These are phyloP conservation scores for Fraxinus albicans DNA, from an alignment of 305 asterid genomes.

Conservation along the genomic window DNA sequence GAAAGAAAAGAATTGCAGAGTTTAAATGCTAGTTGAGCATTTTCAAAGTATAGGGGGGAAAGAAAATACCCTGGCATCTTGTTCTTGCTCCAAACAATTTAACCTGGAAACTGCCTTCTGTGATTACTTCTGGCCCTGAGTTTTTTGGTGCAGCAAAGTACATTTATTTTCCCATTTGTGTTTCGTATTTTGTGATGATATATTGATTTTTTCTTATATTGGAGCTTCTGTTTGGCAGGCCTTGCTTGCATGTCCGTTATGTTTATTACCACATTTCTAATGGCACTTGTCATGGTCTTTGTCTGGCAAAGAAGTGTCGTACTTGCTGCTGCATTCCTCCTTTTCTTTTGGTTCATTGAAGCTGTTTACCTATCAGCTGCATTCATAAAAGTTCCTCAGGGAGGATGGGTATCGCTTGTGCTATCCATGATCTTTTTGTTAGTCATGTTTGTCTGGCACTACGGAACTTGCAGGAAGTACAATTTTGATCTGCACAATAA, in stretches of 20 bases:
- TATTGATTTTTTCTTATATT: conserved; percentile 11
- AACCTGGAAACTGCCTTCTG: neutral
- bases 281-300: conserved; percentile 79
- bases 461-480: conserved; percentile 90
- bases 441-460: conserved; percentile 92
- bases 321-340: conserved; percentile 59
- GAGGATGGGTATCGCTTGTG: conserved; percentile 91
- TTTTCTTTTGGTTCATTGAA: conserved; percentile 75
- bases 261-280: conserved; percentile 90
- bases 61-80: neutral
- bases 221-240: conserved; percentile 50
- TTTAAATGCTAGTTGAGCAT: neutral
- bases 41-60: neutral
- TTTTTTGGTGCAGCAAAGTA: neutral
- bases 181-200: neutral
- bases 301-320: conserved; percentile 79
- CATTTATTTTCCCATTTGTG: neutral
- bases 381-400: conserved; percentile 73
- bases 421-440: conserved; percentile 68
- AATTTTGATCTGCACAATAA: conserved; percentile 88
- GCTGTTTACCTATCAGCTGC: conserved; percentile 68
- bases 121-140: neutral
- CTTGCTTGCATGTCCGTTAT: conserved; percentile 95
- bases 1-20: neutral
- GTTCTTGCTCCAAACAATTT: neutral